Evolutionary conservation across 495 filamentous ascomycete genomes (phyloP), one percentile per base, ranked within the genome.

Genomic region (Bombardia bombarda): DNA sequence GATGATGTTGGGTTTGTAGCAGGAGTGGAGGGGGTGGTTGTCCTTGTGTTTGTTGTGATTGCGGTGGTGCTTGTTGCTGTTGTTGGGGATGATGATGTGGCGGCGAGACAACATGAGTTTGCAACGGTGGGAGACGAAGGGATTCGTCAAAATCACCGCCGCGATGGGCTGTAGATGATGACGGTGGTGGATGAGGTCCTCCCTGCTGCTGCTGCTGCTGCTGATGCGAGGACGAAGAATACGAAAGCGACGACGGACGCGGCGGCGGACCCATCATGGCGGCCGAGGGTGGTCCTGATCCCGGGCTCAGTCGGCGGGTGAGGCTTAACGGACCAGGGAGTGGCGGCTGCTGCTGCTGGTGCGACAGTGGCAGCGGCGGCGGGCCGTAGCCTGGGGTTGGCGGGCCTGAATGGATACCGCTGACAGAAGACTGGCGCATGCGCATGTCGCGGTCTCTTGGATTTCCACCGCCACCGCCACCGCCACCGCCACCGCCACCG

Each of bases 71-170:
- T 20, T 20, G n/a, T 28, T 2, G 38, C 22, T 32, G 2, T n/a
- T 20, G 32, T 34, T 21, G 32, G 23, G 16, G 19, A 14, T n/a
- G 22, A 23, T 18, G 14, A 32, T 10, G 9, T 4, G 24, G 42
- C 4, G 17, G 34, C n/a, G n/a, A n/a, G n/a, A n/a, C n/a, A n/a
- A n/a, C n/a, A n/a, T 40, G 22, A 22, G 38, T 40, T 30, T 37
- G 75, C 14, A 84, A 50, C 1, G 83, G 83, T 3, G 83, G 78
- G 1, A 86, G 66, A 34, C 68, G 61, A 10, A 72, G 62, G 20
- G 63, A 65, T 38, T 72, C 63, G 5, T 32, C 28, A n/a, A 33
- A 33, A 1, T 36, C 41, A 21, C 7, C 10, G n/a, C 14, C 20
- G 16, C 3, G 32, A 2, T 34, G 32, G 32, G n/a, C 9, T 34